Evolutionary conservation across 1,284 basidiomycete species (phyloP).

Genomic region (Tilletia horrida): DNA sequence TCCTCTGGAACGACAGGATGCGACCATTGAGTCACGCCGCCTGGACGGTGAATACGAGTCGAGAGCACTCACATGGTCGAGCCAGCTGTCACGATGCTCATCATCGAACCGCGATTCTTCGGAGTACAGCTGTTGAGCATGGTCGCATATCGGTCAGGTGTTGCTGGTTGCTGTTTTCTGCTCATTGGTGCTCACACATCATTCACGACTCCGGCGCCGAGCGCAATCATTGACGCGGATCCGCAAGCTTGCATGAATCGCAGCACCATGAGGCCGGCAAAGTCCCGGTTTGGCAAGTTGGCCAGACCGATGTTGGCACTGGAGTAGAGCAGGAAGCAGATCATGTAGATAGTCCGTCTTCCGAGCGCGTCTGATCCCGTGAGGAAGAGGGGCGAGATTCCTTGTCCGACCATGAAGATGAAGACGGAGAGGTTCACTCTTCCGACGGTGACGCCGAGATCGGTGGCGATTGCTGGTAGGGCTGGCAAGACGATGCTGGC

Average conservation of each 20-base stretch:
- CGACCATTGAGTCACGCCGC: not conserved
- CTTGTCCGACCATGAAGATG: conserved; percentile 19
- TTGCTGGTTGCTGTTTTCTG: not conserved
- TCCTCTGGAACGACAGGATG: not conserved
- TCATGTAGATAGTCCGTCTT: conserved; percentile 15
- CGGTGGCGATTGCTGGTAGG: conserved; percentile 2
- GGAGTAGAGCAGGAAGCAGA: conserved; percentile 19
- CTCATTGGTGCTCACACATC: conserved; percentile 7
- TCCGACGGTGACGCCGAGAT: not conserved
- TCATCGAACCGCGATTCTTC: conserved; percentile 2
- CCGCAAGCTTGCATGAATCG: conserved; percentile 17
- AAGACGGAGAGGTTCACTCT: conserved; percentile 11
- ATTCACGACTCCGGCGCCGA: conserved; percentile 14
- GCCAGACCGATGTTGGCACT: conserved; percentile 16
- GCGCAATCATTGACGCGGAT: conserved; percentile 13
- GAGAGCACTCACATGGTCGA: conserved; percentile 4
- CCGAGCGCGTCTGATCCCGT: conserved; percentile 6
- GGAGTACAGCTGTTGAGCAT: not conserved
- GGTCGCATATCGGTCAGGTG: not conserved
- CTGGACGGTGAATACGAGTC: not conserved
- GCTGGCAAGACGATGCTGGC: conserved; percentile 13
- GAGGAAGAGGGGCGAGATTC: conserved; percentile 17
- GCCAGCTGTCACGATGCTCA: conserved; percentile 17
- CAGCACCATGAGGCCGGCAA: conserved; percentile 14
- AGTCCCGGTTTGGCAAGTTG: conserved; percentile 7